These are phyloP conservation scores for Botrytis cinerea DNA, from an alignment of 2,329 filamentous ascomycete species.

Conservation along the genomic window DNA sequence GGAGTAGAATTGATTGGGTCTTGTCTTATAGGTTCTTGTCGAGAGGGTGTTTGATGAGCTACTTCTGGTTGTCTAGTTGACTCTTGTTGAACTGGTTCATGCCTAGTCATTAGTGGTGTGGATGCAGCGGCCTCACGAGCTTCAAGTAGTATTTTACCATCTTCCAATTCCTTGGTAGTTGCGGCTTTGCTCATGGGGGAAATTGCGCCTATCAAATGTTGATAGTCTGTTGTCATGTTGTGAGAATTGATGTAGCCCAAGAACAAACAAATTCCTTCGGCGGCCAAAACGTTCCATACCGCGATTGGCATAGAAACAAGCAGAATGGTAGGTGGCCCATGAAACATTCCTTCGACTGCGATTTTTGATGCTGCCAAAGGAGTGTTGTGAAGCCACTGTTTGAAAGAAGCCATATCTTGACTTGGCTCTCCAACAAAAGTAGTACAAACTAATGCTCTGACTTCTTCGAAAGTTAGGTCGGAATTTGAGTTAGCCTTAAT, in stretches of 20 bases:
- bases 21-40: slow-evolving; percentile 33
- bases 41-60: slow-evolving; percentile 27
- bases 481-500: slow-evolving; percentile 40
- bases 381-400: slow-evolving; percentile 64
- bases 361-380: slow-evolving; percentile 59
- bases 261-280: slow-evolving; percentile 67
- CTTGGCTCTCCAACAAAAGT: slow-evolving; percentile 67
- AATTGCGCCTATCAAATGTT: slow-evolving; percentile 54
- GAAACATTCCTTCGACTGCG: slow-evolving; percentile 66
- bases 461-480: slow-evolving; percentile 62
- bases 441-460: slow-evolving; percentile 65
- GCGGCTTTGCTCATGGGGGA: slow-evolving; percentile 46
- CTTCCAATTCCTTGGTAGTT: slow-evolving; percentile 56
- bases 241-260: slow-evolving; percentile 66
- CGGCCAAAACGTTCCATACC: slow-evolving; percentile 65
- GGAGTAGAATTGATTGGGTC: slow-evolving; percentile 37
- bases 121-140: slow-evolving; percentile 42
- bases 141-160: slow-evolving; percentile 57
- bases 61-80: slow-evolving; percentile 24
- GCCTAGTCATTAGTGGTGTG: slow-evolving; percentile 46
- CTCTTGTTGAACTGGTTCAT: slow-evolving; percentile 42
- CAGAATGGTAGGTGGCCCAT: slow-evolving; percentile 66
- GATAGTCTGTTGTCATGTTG: slow-evolving; percentile 66
- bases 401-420: slow-evolving; percentile 65
- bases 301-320: slow-evolving; percentile 66